phyloP scores from a whole-genome alignment of 108 stramenopile species.

The Schizochytrium sp. region DNA sequence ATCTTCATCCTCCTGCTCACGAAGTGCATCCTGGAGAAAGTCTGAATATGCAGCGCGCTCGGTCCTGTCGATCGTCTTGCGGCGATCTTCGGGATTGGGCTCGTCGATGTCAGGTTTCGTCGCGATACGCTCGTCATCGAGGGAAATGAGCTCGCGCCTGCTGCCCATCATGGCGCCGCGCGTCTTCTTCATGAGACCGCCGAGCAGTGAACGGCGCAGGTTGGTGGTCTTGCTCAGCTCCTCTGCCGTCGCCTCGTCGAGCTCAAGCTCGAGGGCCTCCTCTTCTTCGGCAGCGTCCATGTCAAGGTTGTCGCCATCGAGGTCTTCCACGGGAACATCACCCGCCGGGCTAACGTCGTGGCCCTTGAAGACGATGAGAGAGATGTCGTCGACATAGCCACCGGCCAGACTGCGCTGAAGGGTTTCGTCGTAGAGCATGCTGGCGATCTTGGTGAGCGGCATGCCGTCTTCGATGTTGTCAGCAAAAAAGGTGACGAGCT shows the following conservation, averaged over 20 bases:
- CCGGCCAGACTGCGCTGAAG: not conserved
- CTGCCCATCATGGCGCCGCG: not conserved
- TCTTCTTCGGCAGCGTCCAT: not conserved
- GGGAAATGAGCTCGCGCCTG: not conserved
- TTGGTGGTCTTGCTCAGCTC: not conserved
- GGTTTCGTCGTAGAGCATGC: not conserved
- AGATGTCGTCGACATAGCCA: constrained; percentile 14
- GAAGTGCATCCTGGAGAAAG: not conserved
- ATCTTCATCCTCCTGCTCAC: not conserved
- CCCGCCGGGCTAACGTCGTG: not conserved
- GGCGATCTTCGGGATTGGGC: constrained; percentile 4
- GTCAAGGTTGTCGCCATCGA: not conserved
- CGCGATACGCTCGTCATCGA: not conserved
- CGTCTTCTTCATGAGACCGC: constrained; percentile 6
- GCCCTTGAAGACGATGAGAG: not conserved
- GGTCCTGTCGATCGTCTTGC: not conserved
- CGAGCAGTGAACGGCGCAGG: not conserved
- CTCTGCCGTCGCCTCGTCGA: not conserved
- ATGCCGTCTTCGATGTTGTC: not conserved
- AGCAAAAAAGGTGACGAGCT: not conserved
- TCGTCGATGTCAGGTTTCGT: not conserved
- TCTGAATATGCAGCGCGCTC: not conserved
- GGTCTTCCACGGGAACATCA: not conserved
- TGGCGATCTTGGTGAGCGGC: not conserved
- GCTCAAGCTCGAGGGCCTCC: not conserved